A percentile compares a stretch with the other conserved stretches of the same genome.
These are phyloP conservation scores for Ceratobasidium sp. DNA, from an alignment of 1,284 basidiomycete genomes.

Conservation along the genomic window DNA sequence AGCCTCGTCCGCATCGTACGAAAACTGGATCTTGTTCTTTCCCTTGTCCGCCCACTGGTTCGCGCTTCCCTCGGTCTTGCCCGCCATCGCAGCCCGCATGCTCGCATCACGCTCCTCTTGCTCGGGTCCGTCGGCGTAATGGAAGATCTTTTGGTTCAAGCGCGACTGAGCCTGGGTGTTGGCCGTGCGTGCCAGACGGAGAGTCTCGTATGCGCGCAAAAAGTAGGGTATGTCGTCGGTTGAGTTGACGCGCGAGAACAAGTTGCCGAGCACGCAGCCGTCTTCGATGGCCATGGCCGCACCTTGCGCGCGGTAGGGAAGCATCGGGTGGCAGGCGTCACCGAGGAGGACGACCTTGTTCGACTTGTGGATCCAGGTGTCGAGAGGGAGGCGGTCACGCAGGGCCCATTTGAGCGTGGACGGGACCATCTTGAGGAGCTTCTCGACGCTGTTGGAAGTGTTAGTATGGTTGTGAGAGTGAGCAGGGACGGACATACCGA, in stretches of 20 bases:
- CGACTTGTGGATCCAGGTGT: slow-evolving; percentile 60
- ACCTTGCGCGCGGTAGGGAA: slow-evolving; percentile 75
- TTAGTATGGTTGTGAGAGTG: neutral
- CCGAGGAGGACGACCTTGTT: slow-evolving; percentile 62
- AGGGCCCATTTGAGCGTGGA: slow-evolving; percentile 56
- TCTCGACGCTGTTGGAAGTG: slow-evolving; percentile 56
- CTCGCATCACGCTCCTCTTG: slow-evolving; percentile 45
- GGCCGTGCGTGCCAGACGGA: slow-evolving; percentile 47
- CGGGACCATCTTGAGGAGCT: slow-evolving; percentile 59
- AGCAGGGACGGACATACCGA: slow-evolving; percentile 51
- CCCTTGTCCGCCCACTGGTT: slow-evolving; percentile 49
- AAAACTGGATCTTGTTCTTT: slow-evolving; percentile 47
- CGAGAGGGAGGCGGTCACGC: slow-evolving; percentile 55
- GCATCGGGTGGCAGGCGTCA: slow-evolving; percentile 70
- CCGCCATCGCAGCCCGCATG: slow-evolving; percentile 47
- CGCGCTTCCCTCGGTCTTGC: slow-evolving; percentile 43
- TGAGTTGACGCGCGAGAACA: slow-evolving; percentile 49
- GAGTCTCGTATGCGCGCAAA: slow-evolving; percentile 47
- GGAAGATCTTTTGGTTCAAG: slow-evolving; percentile 49
- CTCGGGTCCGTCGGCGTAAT: slow-evolving; percentile 47
- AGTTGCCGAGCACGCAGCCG: slow-evolving; percentile 66
- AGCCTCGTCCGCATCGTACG: slow-evolving; percentile 47
- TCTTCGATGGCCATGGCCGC: slow-evolving; percentile 77
- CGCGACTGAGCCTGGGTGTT: slow-evolving; percentile 46
- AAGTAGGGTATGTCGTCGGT: slow-evolving; percentile 40